Percentiles rank a stretch among this genome's conserved stretches.
These are phyloP conservation scores for Trypanosoma lewisi DNA, from an alignment of 208 protist species.

Conservation along the genomic window DNA sequence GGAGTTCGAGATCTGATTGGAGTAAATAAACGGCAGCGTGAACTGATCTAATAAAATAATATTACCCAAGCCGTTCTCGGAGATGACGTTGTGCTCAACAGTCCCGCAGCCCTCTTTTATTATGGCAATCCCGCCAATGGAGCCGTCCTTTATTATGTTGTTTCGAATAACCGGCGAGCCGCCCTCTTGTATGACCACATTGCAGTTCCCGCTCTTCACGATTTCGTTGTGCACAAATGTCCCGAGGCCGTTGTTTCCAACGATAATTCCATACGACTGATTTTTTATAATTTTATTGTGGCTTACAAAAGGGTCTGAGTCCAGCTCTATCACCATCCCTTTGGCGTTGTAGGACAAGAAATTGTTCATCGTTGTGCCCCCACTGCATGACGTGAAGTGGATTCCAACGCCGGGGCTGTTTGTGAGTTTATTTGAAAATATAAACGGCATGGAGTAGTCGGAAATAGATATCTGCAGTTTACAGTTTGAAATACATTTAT, in stretches of 20 bases:
- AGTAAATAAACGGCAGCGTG: conserved; percentile 45
- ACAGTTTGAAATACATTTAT: conserved; percentile 56
- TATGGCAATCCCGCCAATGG: conserved; percentile 67
- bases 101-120: conserved; percentile 56
- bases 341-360: conserved; percentile 49
- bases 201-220: conserved; percentile 40
- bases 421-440: conserved; percentile 61
- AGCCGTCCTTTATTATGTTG: conserved; percentile 56
- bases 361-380: conserved; percentile 57
- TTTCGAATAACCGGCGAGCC: conserved; percentile 53
- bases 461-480: conserved; percentile 47
- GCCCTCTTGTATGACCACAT: conserved; percentile 70
- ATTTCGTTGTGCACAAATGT: conserved; percentile 72
- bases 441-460: conserved; percentile 47
- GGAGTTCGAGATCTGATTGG: conserved; percentile 54
- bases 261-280: conserved; percentile 40
- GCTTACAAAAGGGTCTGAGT: conserved; percentile 72
- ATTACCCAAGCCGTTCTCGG: conserved; percentile 66
- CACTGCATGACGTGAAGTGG: conserved; percentile 53
- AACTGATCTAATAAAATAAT: conserved; percentile 59
- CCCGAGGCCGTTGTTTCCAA: conserved; percentile 75
- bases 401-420: conserved; percentile 43
- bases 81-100: conserved; percentile 73
- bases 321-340: conserved; percentile 75
- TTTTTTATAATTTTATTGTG: conserved; percentile 55